Base-by-base conservation (phyloP, 2,329 filamentous ascomycete genomes). In the Ophiostoma pallidulum region DNA sequence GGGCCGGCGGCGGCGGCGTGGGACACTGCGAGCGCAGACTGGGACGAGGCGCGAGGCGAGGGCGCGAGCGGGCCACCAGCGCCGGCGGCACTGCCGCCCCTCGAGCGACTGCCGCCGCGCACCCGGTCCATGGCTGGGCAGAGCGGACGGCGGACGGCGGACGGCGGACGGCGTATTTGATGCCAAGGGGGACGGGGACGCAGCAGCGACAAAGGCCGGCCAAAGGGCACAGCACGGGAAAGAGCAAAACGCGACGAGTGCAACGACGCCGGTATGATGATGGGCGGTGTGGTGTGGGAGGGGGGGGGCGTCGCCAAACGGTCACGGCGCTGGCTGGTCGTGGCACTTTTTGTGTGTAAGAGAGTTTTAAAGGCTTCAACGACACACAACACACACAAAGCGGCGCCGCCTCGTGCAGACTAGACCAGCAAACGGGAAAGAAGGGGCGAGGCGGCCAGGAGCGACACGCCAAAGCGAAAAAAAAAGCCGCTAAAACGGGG, bases 61-160 rank as follows among this genome's bases (percentile, higher is more conserved):
- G 20, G 31, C 28, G 39, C 20, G 31, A 13, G 22, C 20, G 13
- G 38, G 43, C 14, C 39, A 50, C 35, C 26, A n/a, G 49, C 9
- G 49, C 41, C 33, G 48, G 44, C 41, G 28, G 35, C 47, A 13
- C 26, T 41, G 47, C 41, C 46, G 51, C 47, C 50, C 48, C 55
- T 52, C 31, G 53, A 51, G 32, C 56, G 56, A 42, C 56, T 52
- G 48, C 44, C 49, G 38, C 50, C 51, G 44, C 56, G 49, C 36
- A 39, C 41, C 19, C 54, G 50, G 32, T 55, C 55, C 53, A 55
- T 56, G 38, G 36, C 16, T n/a, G 35, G 24, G 24, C 18, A 12
- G 31, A 10, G 26, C 33, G 32, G 18, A 33, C 8, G 19, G 32
- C 32, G 22, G 16, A 33, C 24, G 36, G 31, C 7, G 13, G 19